phyloP scores from a whole-genome alignment of 2,329 filamentous ascomycete genomes.

The Exophiala sp. region DNA sequence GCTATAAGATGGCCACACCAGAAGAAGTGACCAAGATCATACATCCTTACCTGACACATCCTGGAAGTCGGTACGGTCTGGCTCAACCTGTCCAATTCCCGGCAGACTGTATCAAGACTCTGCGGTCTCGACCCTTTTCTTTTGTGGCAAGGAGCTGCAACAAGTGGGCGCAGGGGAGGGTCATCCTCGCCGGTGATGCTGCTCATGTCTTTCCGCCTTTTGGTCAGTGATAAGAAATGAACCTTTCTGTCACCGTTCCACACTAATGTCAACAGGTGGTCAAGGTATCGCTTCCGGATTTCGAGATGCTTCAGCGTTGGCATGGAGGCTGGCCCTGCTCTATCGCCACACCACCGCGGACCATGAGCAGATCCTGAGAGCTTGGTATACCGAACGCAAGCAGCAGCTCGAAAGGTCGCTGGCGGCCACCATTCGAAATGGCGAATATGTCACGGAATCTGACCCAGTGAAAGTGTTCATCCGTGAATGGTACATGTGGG shows the following conservation, averaged over 20 bases:
- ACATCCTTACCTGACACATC: slow-evolving; percentile 30
- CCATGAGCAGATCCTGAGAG: slow-evolving; percentile 30
- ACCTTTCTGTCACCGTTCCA: background rate
- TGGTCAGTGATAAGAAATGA: slow-evolving; percentile 12
- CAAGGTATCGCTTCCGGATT: slow-evolving; percentile 41
- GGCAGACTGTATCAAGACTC: slow-evolving; percentile 29
- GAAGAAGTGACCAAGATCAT: slow-evolving; percentile 28
- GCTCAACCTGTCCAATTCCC: slow-evolving; percentile 24
- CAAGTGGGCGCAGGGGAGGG: slow-evolving; percentile 26
- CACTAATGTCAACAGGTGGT: slow-evolving; percentile 26
- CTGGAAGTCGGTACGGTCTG: slow-evolving; percentile 29
- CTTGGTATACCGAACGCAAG: slow-evolving; percentile 36
- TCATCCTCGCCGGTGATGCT: slow-evolving; percentile 29
- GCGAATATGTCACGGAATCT: slow-evolving; percentile 32
- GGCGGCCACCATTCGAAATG: slow-evolving; percentile 35
- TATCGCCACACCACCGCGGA: slow-evolving; percentile 22
- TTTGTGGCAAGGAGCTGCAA: slow-evolving; percentile 30
- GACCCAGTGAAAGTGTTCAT: slow-evolving; percentile 32
- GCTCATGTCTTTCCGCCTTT: slow-evolving; percentile 32
- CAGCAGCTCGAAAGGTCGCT: slow-evolving; percentile 37
- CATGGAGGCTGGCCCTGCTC: slow-evolving; percentile 36
- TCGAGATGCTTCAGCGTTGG: slow-evolving; percentile 36
- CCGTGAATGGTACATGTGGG: slow-evolving; percentile 34
- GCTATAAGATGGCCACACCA: slow-evolving; percentile 29
- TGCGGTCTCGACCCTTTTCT: slow-evolving; percentile 29